Evolutionary conservation across 805 yeast genomes (phyloP).

Genomic region (Lipomyces orientalis): DNA sequence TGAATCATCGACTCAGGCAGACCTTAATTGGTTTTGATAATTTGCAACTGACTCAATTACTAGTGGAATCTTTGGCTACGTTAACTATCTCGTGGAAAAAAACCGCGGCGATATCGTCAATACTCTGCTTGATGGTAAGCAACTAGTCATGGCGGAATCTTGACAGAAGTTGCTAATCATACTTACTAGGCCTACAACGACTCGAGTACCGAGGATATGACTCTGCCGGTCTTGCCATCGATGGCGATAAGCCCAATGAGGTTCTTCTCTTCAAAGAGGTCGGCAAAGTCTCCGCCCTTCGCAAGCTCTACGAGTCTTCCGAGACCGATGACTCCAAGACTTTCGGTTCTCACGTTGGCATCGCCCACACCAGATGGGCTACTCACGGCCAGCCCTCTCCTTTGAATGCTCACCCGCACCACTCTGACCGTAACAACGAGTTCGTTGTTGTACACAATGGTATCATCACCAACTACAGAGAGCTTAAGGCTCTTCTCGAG

Average conservation of each 20-base stretch:
- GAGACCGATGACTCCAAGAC: constrained; percentile 64
- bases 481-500: constrained; percentile 77
- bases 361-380: constrained; percentile 99
- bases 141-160: no score
- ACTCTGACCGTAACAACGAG: constrained; percentile 81
- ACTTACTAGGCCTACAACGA: constrained; percentile 58
- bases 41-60: neutral
- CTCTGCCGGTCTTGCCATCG: constrained; percentile 95
- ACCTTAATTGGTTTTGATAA: neutral
- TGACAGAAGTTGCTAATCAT: neutral
- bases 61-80: constrained; percentile 98
- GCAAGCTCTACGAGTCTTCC: constrained; percentile 57
- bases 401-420: constrained; percentile 93
- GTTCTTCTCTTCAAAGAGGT: constrained; percentile 78
- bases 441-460: constrained; percentile 97
- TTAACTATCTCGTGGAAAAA: constrained; percentile 90
- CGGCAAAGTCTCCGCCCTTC: constrained; percentile 88
- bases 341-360: constrained; percentile 88
- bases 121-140: constrained; percentile 82
- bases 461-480: constrained; percentile 94
- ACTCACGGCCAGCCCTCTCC: constrained; percentile 95
- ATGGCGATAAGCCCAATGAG: constrained; percentile 79
- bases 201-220: constrained; percentile 98
- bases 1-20: neutral
- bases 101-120: constrained; percentile 91